These are phyloP conservation scores for Suillus cothurnatus DNA, from an alignment of 768 basidiomycete species.

Conservation along the genomic window DNA sequence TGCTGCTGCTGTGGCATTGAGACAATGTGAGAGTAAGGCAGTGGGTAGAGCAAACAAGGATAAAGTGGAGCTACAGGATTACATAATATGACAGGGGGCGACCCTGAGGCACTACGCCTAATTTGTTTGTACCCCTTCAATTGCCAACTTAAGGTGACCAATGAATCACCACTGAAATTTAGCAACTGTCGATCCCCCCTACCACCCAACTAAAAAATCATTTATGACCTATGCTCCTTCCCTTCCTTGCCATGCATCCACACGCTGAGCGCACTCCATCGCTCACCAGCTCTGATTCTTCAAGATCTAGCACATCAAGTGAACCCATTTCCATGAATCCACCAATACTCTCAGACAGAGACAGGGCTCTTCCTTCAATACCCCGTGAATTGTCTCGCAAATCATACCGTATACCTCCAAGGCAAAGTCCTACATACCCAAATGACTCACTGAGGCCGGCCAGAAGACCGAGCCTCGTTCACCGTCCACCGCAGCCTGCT, in stretches of 20 bases:
- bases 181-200: constrained; percentile 1
- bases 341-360: neutral
- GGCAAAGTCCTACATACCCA: neutral
- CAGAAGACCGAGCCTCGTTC: constrained; percentile 5
- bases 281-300: constrained; percentile 28
- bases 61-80: neutral
- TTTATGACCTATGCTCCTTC: constrained; percentile 12
- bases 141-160: neutral
- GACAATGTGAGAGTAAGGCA: neutral
- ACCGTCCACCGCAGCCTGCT: neutral
- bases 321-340: constrained; percentile 18
- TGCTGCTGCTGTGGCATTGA: constrained; percentile 14
- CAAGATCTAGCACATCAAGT: constrained; percentile 21
- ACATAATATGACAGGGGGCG: neutral
- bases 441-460: constrained; percentile 1
- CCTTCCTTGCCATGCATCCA: constrained; percentile 27
- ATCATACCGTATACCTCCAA: neutral
- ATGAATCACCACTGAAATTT: neutral
- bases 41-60: constrained; percentile 5
- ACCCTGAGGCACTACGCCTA: neutral
- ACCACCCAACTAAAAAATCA: neutral
- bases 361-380: constrained; percentile 23
- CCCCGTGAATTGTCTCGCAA: constrained; percentile 11
- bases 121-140: neutral
- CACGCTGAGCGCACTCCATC: constrained; percentile 29